A percentile compares a stretch with the other conserved stretches of the same genome.
Conservation (phyloP, 106 monocot genomes). For the Chionographis japonica region DNA sequence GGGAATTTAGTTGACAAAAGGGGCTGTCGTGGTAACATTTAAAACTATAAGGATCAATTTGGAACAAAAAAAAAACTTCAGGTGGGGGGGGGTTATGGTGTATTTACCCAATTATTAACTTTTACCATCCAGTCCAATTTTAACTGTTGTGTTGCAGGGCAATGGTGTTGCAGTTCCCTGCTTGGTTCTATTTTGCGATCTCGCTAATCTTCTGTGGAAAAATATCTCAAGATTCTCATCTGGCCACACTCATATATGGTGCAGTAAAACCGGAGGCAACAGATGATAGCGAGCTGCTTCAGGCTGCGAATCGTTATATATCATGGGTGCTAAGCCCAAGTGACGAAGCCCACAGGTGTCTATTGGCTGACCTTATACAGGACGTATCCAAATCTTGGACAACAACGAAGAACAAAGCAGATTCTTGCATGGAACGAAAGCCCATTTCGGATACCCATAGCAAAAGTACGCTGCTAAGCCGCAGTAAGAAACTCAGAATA, state of each 20-base stretch:
- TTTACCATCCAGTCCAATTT: background rate
- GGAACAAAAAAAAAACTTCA: too few relatives aligned
- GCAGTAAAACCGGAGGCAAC: slow-evolving; percentile 14
- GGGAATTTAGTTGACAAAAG: too few relatives aligned
- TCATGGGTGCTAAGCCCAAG: slow-evolving; percentile 52
- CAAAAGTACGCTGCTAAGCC: slow-evolving; percentile 16
- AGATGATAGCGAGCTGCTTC: slow-evolving; percentile 24
- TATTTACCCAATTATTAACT: too few relatives aligned
- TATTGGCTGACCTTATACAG: slow-evolving; percentile 24
- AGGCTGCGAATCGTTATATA: slow-evolving; percentile 45
- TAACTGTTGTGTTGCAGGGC: slow-evolving; percentile 49
- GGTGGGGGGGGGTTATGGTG: too few relatives aligned
- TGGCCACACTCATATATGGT: slow-evolving; percentile 23
- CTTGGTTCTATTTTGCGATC: slow-evolving; percentile 76
- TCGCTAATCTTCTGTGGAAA: slow-evolving; percentile 42
- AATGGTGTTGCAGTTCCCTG: slow-evolving; percentile 68
- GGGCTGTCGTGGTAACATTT: too few relatives aligned
- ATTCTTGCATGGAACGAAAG: slow-evolving; percentile 1
- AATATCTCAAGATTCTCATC: slow-evolving; percentile 20
- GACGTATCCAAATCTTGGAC: slow-evolving; percentile 39
- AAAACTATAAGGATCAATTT: too few relatives aligned
- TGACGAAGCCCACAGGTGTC: slow-evolving; percentile 16
- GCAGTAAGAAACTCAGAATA: slow-evolving; percentile 43
- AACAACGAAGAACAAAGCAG: slow-evolving; percentile 4
- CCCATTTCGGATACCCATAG: background rate